Conservation (phyloP, 768 basidiomycete genomes). For the Lactarius vividus region DNA sequence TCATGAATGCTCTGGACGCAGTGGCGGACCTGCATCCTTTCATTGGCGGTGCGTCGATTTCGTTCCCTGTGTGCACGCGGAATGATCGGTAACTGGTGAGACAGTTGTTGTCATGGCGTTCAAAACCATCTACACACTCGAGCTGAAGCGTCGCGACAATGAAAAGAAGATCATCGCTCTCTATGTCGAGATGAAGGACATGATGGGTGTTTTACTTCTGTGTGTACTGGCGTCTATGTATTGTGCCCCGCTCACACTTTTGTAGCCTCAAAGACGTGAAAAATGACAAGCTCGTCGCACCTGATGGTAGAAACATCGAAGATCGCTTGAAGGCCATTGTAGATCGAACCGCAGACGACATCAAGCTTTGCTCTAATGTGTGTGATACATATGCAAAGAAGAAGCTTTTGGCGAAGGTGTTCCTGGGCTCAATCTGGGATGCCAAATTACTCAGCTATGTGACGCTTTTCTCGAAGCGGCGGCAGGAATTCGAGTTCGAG, state of each 20-base stretch:
- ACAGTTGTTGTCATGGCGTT: slow-evolving; percentile 51
- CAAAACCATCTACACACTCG: slow-evolving; percentile 46
- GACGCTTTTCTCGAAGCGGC: slow-evolving; percentile 29
- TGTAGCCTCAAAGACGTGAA: slow-evolving; percentile 35
- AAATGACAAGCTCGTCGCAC: slow-evolving; percentile 33
- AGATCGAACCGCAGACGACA: slow-evolving; percentile 33
- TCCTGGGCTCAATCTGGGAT: slow-evolving; percentile 34
- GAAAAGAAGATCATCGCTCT: slow-evolving; percentile 48
- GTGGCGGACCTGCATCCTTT: slow-evolving; percentile 33
- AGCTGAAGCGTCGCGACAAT: slow-evolving; percentile 49
- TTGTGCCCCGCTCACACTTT: not conserved
- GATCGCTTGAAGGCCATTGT: slow-evolving; percentile 37
- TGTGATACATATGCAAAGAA: slow-evolving; percentile 38
- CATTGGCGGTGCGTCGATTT: slow-evolving; percentile 29
- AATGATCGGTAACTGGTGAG: not conserved
- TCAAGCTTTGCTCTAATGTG: slow-evolving; percentile 35
- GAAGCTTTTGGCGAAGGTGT: slow-evolving; percentile 32
- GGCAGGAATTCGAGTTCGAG: slow-evolving; percentile 33
- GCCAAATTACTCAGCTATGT: slow-evolving; percentile 30
- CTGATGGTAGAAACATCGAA: slow-evolving; percentile 36
- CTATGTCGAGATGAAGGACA: slow-evolving; percentile 49
- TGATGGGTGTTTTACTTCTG: slow-evolving; percentile 37
- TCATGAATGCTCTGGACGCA: slow-evolving; percentile 34
- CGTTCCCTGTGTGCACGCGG: not conserved
- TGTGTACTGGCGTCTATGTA: not conserved